These are phyloP conservation scores for Adansonia digitata DNA, from an alignment of 345 rosid species.

Conservation along the genomic window DNA sequence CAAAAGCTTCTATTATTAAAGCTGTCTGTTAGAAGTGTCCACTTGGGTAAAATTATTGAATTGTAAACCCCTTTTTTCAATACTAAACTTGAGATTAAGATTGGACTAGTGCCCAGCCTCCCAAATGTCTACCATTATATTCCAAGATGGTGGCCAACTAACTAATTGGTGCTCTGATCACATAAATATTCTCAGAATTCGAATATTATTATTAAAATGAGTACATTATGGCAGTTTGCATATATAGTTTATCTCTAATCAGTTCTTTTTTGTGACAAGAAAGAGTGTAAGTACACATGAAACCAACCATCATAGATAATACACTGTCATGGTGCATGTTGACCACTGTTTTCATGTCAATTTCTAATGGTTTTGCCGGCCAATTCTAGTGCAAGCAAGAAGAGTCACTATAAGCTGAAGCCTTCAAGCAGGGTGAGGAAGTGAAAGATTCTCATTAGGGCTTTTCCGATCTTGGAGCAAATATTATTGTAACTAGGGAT, in stretches of 20 bases:
- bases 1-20: no score
- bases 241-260: neutral
- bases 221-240: neutral
- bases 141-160: neutral
- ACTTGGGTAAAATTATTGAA: no score
- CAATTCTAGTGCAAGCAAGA: conserved; percentile 14
- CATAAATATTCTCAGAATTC: neutral
- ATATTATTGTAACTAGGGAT: no score
- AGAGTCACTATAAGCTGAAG: conserved; percentile 16
- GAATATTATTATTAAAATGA: conserved; percentile 1
- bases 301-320: conserved; percentile 1
- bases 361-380: conserved; percentile 22
- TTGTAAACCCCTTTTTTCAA: neutral
- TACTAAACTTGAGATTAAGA: neutral
- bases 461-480: neutral
- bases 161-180: neutral
- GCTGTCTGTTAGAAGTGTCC: no score
- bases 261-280: conserved; percentile 6
- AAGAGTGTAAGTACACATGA: conserved; percentile 15
- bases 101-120: conserved; percentile 17
- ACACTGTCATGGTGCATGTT: neutral
- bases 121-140: neutral
- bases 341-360: conserved; percentile 21
- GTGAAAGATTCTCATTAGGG: neutral
- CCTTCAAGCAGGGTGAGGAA: neutral